phyloP scores from a whole-genome alignment of 805 yeast genomes.

The Kazachstania africana region DNA sequence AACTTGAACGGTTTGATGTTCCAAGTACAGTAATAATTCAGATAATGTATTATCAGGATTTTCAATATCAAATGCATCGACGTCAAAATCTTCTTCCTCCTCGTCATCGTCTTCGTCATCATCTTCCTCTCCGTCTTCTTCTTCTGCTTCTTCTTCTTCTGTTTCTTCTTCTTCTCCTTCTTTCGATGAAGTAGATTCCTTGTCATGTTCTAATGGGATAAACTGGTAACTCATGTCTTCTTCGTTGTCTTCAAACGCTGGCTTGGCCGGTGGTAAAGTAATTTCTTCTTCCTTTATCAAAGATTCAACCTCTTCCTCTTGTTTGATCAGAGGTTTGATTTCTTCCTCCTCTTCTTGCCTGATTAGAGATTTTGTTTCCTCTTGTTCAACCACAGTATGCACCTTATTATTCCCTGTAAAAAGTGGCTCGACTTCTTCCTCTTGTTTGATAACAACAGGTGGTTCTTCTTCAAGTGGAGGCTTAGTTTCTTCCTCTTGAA shows the following conservation, averaged over 20 bases:
- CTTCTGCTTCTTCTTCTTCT: conserved; percentile 13
- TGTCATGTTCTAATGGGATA: conserved; percentile 4
- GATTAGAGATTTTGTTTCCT: not conserved
- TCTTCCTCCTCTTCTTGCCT: not conserved
- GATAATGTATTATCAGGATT: conserved; percentile 84
- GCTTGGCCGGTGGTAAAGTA: too few relatives aligned
- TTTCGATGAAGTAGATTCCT: not conserved
- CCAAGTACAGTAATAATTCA: conserved; percentile 73
- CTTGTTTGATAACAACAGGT: not conserved
- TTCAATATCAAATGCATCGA: conserved; percentile 66
- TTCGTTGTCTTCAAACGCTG: conserved; percentile 2
- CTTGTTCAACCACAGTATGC: not conserved
- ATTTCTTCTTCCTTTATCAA: not conserved
- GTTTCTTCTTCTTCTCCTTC: conserved; percentile 1
- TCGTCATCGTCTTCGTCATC: conserved; percentile 9
- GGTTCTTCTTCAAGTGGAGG: not conserved
- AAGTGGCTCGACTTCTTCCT: too few relatives aligned
- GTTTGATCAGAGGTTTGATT: not conserved
- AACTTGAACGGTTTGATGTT: conserved; percentile 87
- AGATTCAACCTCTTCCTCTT: not conserved
- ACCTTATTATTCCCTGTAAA: too few relatives aligned
- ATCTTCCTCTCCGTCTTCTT: conserved; percentile 8
- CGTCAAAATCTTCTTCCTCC: conserved; percentile 37
- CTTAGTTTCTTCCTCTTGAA: not conserved
- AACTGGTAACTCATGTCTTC: conserved; percentile 9